Conservation (phyloP, 345 rosid species). For the Ceriops zippeliana region DNA sequence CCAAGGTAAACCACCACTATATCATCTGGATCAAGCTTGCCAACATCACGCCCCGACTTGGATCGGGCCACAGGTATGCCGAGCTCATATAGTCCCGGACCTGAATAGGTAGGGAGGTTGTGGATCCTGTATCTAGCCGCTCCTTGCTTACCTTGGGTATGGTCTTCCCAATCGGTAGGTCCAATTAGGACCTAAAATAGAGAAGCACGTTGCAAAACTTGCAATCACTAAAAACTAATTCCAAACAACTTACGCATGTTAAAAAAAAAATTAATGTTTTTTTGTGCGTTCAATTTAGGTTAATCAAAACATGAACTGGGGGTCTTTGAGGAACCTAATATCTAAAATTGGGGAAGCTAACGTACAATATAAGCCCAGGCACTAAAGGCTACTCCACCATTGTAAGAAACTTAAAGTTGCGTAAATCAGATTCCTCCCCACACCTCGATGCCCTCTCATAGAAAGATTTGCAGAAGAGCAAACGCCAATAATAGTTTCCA, state of each 20-base stretch:
- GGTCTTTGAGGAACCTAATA: no score
- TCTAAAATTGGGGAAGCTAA: no score
- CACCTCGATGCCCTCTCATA: no score
- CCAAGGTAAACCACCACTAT: constrained; percentile 67
- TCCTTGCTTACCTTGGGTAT: constrained; percentile 60
- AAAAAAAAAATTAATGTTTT: background rate
- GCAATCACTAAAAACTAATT: background rate
- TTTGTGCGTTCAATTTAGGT: no score
- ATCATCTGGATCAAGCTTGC: constrained; percentile 41
- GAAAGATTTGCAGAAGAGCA: no score
- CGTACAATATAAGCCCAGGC: no score
- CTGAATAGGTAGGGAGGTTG: constrained; percentile 53
- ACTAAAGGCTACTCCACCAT: no score
- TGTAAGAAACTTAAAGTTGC: no score
- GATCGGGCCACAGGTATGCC: constrained; percentile 37
- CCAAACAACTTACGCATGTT: background rate
- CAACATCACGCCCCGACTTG: constrained; percentile 26
- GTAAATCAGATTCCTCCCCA: no score
- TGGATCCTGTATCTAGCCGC: constrained; percentile 69
- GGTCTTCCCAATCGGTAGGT: constrained; percentile 70
- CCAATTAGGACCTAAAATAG: constrained; percentile 60
- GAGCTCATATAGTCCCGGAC: constrained; percentile 77
- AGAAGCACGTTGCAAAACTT: background rate
- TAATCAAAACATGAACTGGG: no score
- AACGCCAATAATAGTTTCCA: no score